A percentile compares a stretch with the other conserved stretches of the same genome.
These are phyloP conservation scores for Calvatia gigantea DNA, from an alignment of 768 basidiomycete species.

Conservation along the genomic window DNA sequence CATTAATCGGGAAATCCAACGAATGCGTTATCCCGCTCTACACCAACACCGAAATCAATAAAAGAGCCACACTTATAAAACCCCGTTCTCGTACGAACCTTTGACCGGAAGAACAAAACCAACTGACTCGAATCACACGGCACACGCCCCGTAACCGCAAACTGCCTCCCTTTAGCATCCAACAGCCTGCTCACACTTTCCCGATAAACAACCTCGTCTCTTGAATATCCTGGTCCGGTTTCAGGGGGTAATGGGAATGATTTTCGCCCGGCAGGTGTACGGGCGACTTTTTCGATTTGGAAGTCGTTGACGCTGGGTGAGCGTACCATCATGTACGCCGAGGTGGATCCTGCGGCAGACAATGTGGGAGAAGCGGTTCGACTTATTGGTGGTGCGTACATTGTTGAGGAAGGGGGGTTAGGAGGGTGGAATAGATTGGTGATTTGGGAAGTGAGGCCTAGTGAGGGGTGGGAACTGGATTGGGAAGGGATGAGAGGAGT, in stretches of 20 bases:
- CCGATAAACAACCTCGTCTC: conserved; percentile 51
- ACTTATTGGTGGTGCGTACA: conserved; percentile 16
- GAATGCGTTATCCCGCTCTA: conserved; percentile 79
- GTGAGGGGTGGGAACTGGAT: background rate
- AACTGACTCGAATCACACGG: conserved; percentile 66
- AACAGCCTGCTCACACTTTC: conserved; percentile 54
- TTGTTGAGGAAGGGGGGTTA: background rate
- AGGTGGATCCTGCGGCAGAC: background rate
- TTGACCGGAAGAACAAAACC: conserved; percentile 75
- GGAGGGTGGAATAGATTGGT: background rate
- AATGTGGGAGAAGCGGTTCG: conserved; percentile 11
- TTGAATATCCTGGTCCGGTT: conserved; percentile 28
- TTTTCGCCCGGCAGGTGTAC: conserved; percentile 30
- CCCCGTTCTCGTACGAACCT: conserved; percentile 39
- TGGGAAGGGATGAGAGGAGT: background rate
- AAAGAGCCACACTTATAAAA: background rate
- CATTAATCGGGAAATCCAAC: conserved; percentile 78
- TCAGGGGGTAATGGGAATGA: conserved; percentile 27
- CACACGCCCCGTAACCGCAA: conserved; percentile 64
- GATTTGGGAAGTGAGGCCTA: background rate
- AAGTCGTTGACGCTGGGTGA: conserved; percentile 51
- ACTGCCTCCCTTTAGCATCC: conserved; percentile 56
- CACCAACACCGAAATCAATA: background rate
- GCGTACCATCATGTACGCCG: conserved; percentile 20
- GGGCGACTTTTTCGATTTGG: conserved; percentile 58